phyloP scores from a whole-genome alignment of 305 asterid genomes.

The Fraxinus platypoda region DNA sequence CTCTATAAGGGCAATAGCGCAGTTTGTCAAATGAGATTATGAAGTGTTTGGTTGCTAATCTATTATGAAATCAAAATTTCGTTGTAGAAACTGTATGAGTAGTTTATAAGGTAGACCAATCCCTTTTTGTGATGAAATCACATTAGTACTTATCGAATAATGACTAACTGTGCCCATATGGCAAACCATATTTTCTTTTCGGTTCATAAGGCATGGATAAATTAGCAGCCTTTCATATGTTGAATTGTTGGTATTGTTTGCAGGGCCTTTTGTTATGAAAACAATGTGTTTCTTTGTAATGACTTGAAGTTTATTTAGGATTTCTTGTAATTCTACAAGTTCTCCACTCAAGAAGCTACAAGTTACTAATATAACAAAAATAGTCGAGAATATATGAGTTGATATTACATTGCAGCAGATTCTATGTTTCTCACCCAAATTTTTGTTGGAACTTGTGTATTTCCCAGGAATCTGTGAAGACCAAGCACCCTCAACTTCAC shows the following conservation, averaged over 20 bases:
- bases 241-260: conserved; percentile 3
- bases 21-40: not conserved
- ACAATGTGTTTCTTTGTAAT: conserved; percentile 1
- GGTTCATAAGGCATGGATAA: not conserved
- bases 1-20: not conserved
- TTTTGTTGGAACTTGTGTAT: conserved; percentile 19
- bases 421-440: not conserved
- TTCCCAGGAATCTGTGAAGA: conserved; percentile 75
- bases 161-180: not conserved
- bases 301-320: not conserved
- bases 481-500: conserved; percentile 91
- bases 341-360: conserved; percentile 15
- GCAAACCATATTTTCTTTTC: not conserved
- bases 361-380: not conserved
- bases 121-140: not conserved
- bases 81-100: not conserved
- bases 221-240: not conserved
- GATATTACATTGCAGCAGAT: not conserved
- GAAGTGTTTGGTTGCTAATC: not conserved
- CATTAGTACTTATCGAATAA: conserved; percentile 3
- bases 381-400: not conserved
- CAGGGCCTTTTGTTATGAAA: not conserved
- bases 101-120: not conserved
- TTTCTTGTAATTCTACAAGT: not conserved
- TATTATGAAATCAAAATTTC: not conserved